phyloP scores from a whole-genome alignment of 2,329 filamentous ascomycete genomes.

The Xylariaceae sp. region DNA sequence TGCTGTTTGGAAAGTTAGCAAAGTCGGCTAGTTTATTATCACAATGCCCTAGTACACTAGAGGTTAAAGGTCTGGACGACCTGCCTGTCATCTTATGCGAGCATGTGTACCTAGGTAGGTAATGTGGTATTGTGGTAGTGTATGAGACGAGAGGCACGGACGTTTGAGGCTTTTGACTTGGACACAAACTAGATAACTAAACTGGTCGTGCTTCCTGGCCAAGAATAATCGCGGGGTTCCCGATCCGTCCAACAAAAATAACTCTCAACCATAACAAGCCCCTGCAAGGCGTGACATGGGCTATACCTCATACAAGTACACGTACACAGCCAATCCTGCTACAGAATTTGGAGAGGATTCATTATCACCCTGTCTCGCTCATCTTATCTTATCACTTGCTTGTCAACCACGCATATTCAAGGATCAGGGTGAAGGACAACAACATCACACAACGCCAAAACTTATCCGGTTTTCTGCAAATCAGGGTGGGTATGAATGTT shows the following conservation, averaged over 20 bases:
- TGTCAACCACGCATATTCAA: background rate
- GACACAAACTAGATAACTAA: too few species aligned
- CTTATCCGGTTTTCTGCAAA: background rate
- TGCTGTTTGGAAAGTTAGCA: too few species aligned
- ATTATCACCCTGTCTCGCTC: background rate
- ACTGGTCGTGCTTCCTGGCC: background rate
- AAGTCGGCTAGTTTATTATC: too few species aligned
- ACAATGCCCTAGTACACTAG: too few species aligned
- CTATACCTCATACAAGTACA: too few species aligned
- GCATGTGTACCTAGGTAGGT: too few species aligned
- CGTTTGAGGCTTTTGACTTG: background rate
- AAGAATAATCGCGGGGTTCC: conserved; percentile 2
- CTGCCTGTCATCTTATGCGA: too few species aligned
- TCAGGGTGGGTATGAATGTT: conserved; percentile 5
- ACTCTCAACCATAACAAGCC: background rate
- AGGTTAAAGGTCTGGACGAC: too few species aligned
- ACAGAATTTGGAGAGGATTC: conserved; percentile 3
- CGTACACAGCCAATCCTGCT: conserved; percentile 8
- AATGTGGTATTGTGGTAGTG: too few species aligned
- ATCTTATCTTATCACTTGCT: background rate
- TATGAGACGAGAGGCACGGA: too few species aligned
- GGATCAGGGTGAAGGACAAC: background rate
- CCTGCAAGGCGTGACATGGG: background rate
- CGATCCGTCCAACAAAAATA: background rate
- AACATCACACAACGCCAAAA: background rate